Conservation (phyloP, 257 asterid genomes). For the Nicotiana undulata region DNA sequence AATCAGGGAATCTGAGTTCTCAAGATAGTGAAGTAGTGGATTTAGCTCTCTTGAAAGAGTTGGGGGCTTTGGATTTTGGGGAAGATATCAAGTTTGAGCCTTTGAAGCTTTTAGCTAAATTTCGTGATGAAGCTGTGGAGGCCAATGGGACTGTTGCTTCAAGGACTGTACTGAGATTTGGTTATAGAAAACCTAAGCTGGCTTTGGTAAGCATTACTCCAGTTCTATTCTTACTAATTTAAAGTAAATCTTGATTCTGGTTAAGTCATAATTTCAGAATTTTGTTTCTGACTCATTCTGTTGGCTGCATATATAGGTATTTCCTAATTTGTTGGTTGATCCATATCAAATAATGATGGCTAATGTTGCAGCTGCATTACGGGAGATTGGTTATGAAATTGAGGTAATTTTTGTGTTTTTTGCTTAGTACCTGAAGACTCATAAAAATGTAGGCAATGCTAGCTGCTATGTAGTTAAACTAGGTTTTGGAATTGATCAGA, state of each 20-base stretch:
- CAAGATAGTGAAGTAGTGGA: constrained; percentile 26
- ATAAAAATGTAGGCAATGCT: background rate
- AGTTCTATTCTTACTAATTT: background rate
- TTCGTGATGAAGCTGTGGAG: constrained; percentile 29
- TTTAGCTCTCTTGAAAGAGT: constrained; percentile 42
- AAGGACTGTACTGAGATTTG: constrained; percentile 42
- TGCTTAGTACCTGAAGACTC: background rate
- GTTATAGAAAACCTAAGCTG: constrained; percentile 60
- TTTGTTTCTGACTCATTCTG: background rate
- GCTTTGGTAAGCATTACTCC: constrained; percentile 52
- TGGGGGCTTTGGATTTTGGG: constrained; percentile 52
- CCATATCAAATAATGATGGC: constrained; percentile 78
- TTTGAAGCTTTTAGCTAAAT: constrained; percentile 42
- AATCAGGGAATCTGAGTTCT: constrained; percentile 22
- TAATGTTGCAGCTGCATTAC: constrained; percentile 65
- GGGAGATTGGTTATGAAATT: constrained; percentile 70
- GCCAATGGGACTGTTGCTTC: constrained; percentile 33
- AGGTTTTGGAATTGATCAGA: background rate
- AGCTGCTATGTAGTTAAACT: background rate
- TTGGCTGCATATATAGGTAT: constrained; percentile 47
- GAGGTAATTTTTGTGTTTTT: constrained; percentile 45
- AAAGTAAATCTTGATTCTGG: background rate
- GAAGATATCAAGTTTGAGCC: constrained; percentile 69
- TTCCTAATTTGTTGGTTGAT: constrained; percentile 74
- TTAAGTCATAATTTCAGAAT: constrained; percentile 3